Percentiles rank a stretch among this genome's conserved stretches.
These are phyloP conservation scores for Aspergillus transmontanensis DNA, from an alignment of 2,329 filamentous ascomycete species.

Conservation along the genomic window DNA sequence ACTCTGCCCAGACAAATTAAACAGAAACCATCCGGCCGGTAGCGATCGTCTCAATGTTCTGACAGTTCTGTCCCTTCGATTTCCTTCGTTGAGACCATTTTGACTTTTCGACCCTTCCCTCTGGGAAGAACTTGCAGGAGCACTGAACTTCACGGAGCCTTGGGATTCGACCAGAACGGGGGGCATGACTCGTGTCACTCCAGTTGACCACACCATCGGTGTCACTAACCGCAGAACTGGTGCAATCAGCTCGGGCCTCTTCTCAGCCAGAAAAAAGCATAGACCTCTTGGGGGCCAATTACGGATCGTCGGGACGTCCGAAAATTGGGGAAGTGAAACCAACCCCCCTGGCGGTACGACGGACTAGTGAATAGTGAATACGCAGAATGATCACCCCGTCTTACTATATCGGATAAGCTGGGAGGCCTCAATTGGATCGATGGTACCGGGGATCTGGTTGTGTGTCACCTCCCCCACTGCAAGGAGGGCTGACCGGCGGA, in stretches of 20 bases:
- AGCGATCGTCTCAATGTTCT: background rate
- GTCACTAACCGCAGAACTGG: background rate
- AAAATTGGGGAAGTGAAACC: background rate
- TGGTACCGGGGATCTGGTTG: constrained; percentile 19
- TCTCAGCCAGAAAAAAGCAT: background rate
- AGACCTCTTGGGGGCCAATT: background rate
- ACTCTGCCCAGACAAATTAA: background rate
- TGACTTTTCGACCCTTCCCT: background rate
- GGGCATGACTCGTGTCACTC: background rate
- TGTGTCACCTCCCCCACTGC: constrained; percentile 14
- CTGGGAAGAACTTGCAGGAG: background rate
- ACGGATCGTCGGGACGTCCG: background rate
- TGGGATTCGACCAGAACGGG: background rate
- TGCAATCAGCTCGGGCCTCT: background rate
- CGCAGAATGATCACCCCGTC: background rate
- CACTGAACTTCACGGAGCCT: background rate
- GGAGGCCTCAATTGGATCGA: constrained; percentile 15
- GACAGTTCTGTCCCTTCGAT: background rate
- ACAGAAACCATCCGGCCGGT: background rate
- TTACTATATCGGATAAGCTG: background rate
- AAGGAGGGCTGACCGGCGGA: constrained; percentile 4
- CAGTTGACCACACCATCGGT: background rate
- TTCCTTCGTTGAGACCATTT: background rate
- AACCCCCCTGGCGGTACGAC: background rate
- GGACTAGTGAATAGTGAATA: no score